phyloP scores from a whole-genome alignment of 2,329 filamentous ascomycete genomes.

The Aspergillus novoparasiticus region DNA sequence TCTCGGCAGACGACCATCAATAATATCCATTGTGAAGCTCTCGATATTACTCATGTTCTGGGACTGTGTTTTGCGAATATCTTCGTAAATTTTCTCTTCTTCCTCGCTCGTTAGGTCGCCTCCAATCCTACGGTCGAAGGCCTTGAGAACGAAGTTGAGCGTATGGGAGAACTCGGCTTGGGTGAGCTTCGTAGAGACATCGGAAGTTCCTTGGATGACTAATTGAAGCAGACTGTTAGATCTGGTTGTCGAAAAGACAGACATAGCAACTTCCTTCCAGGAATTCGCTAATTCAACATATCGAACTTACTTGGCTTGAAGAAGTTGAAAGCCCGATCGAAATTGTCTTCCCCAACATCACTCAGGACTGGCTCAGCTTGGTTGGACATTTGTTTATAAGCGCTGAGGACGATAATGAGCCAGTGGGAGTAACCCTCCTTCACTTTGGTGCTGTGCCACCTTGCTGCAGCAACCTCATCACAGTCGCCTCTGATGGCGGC shows the following conservation, averaged over 20 bases:
- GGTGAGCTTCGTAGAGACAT: background rate
- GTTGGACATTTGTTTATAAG: slow-evolving; percentile 7
- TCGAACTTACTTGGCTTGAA: slow-evolving; percentile 2
- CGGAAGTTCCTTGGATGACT: background rate
- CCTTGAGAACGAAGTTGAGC: background rate
- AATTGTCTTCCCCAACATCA: too few relatives aligned
- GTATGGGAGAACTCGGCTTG: background rate
- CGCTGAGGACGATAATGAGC: slow-evolving; percentile 45
- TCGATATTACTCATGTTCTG: too few relatives aligned
- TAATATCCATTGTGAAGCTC: too few relatives aligned
- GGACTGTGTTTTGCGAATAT: too few relatives aligned
- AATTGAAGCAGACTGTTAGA: background rate
- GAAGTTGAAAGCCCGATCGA: too few relatives aligned
- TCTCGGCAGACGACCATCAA: too few relatives aligned
- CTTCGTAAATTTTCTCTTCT: too few relatives aligned
- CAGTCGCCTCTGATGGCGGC: slow-evolving; percentile 44
- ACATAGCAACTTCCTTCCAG: rapidly evolving
- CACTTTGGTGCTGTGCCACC: slow-evolving; percentile 51
- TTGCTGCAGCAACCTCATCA: slow-evolving; percentile 37
- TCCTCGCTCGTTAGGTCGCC: too few relatives aligned
- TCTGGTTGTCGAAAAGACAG: too few relatives aligned
- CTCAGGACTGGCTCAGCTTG: too few relatives aligned
- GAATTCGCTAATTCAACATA: background rate
- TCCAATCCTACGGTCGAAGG: too few relatives aligned
- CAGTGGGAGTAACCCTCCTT: slow-evolving; percentile 51